These are phyloP conservation scores for Boletus pseudo-olivaceus DNA, from an alignment of 768 basidiomycete genomes.

Conservation along the genomic window DNA sequence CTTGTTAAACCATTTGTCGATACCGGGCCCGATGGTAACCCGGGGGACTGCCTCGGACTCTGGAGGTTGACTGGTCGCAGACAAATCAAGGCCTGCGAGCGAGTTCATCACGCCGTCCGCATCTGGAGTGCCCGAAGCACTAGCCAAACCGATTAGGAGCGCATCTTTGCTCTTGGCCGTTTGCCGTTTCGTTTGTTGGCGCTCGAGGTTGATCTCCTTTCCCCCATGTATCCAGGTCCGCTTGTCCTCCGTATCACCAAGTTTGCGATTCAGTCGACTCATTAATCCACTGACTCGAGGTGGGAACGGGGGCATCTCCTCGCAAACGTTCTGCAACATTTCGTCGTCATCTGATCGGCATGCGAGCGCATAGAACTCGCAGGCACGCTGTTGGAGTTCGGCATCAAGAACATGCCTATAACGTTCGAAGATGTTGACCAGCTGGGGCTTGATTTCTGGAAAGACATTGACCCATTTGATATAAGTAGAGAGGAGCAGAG, in stretches of 20 bases:
- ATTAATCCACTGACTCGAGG: slow-evolving; percentile 89
- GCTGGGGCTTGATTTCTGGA: slow-evolving; percentile 94
- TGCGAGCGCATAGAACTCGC: slow-evolving; percentile 92
- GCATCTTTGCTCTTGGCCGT: slow-evolving; percentile 33
- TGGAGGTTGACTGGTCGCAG: slow-evolving; percentile 28
- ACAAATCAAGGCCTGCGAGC: slow-evolving; percentile 78
- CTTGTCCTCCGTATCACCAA: slow-evolving; percentile 92
- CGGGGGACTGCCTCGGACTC: slow-evolving; percentile 39
- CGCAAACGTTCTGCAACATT: slow-evolving; percentile 89
- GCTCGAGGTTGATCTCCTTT: slow-evolving; percentile 85
- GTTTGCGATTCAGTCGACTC: slow-evolving; percentile 82
- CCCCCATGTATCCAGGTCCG: slow-evolving; percentile 94
- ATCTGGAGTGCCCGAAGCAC: slow-evolving; percentile 34
- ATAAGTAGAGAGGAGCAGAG: slow-evolving; percentile 92
- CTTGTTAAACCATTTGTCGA: slow-evolving; percentile 89
- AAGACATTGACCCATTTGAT: slow-evolving; percentile 99
- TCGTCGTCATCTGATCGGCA: slow-evolving; percentile 86
- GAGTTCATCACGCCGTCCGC: slow-evolving; percentile 64
- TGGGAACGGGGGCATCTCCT: slow-evolving; percentile 99
- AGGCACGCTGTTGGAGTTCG: slow-evolving; percentile 96
- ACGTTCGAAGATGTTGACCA: slow-evolving; percentile 92
- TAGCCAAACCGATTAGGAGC: slow-evolving; percentile 35
- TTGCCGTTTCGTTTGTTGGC: slow-evolving; percentile 58
- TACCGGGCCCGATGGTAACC: slow-evolving; percentile 61
- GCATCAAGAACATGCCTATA: slow-evolving; percentile 97